Conservation (phyloP, 768 basidiomycete species). For the Leccinum boreale region DNA sequence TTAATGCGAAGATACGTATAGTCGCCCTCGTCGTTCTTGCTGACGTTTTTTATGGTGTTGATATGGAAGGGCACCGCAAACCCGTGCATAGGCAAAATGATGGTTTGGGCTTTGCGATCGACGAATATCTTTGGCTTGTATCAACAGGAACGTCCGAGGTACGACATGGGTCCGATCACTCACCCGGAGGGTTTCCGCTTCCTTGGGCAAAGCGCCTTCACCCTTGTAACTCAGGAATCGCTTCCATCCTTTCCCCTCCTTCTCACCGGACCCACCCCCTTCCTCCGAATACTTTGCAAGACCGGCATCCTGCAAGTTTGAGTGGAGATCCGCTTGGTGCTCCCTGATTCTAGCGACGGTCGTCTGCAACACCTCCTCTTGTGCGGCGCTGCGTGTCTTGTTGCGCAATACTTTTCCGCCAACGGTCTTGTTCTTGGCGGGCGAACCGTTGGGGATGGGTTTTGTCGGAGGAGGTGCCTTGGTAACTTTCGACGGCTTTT, state of each 20-base stretch:
- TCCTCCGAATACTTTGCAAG: conserved; percentile 81
- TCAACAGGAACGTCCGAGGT: conserved; percentile 7
- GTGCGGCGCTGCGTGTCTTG: conserved; percentile 84
- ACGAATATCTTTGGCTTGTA: conserved; percentile 66
- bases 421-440: conserved; percentile 68
- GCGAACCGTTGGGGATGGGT: conserved; percentile 60
- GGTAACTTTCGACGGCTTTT: conserved; percentile 51
- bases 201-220: conserved; percentile 84
- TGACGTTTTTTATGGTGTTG: conserved; percentile 96
- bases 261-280: conserved; percentile 67
- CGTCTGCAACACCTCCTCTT: conserved; percentile 79
- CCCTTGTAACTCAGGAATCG: conserved; percentile 96
- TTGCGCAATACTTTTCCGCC: conserved; percentile 86
- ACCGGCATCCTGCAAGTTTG: conserved; percentile 72
- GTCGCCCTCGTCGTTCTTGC: conserved; percentile 96
- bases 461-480: conserved; percentile 52
- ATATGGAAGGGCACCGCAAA: conserved; percentile 98
- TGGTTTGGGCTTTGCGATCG: conserved; percentile 86
- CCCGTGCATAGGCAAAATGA: conserved; percentile 90
- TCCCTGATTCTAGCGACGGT: conserved; percentile 76
- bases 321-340: conserved; percentile 84
- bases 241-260: conserved; percentile 93
- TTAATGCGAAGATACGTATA: conserved; percentile 94
- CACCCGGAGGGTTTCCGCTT: conserved; percentile 78
- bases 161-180: conserved; percentile 24